Base-by-base conservation (phyloP, 768 basidiomycete species). In the Podaxis sp. region DNA sequence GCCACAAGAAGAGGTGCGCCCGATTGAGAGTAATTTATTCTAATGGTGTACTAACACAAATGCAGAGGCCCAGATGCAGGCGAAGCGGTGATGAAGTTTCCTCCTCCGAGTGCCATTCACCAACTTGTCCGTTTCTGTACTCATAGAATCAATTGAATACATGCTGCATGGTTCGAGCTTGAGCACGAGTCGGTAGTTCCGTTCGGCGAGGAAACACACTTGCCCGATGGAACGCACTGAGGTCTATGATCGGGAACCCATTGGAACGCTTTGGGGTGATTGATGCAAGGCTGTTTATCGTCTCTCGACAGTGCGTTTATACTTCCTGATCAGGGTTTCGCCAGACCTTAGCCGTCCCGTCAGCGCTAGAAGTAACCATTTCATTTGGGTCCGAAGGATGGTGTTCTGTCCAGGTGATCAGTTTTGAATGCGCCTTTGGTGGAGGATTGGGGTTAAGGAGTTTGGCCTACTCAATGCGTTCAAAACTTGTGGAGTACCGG, bases 321-420 rank as follows among this genome's bases (percentile, higher is more conserved):
- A 64, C 60, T 57, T 59, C 60, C 28, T 59, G 60, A 61, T 58
- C 70, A 53, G 83, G 76, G 65, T 84, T 76, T 67, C 83, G 80
- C 96, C 96, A 98, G 15, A 98, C 86, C 73, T 95, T 96, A 61
- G 90, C 90, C 7, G 88, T 90, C 17, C 96, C 95, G 72, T 98
- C 96, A 19, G 92, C 90, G 69, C 94, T 93, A 1, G 94, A 88
- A 2, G 95, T 96, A 49, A 95, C 75, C 84, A 97, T 84, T 73
- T 97, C 94, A 17, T 86, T 86, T 5, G 85, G 80, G 60, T 94
- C 89, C 22, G 79, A 83, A 7, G 93, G 95, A 75, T 96, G 92
- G 68, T 94, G 87, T 75, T 96, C 94, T 2, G 92, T 87, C 93
- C 95, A 97, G 11, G 92, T 93, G 55, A 97, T 87, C 30, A 92